Evolutionary conservation across 2,329 filamentous ascomycete genomes (phyloP).

Genomic region (Hymenoscyphus fraxineus): DNA sequence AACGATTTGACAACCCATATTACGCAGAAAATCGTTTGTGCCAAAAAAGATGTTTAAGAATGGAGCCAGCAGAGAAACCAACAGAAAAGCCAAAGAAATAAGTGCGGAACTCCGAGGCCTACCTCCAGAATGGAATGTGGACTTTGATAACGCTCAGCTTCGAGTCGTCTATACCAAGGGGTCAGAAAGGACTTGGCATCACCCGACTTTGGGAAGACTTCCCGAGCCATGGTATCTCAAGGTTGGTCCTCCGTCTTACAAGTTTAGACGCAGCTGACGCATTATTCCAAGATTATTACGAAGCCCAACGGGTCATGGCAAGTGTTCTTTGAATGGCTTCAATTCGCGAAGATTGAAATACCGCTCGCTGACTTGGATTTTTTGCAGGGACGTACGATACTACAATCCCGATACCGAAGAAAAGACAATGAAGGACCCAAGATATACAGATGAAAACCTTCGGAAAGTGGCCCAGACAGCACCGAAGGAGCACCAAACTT

Average conservation of each 20-base stretch:
- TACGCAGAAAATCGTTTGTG: not conserved
- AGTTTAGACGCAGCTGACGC: too few relatives aligned
- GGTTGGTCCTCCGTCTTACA: not conserved
- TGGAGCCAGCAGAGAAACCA: not conserved
- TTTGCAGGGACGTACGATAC: slow-evolving; percentile 11
- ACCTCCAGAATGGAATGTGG: slow-evolving; percentile 15
- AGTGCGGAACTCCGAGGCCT: slow-evolving; percentile 17
- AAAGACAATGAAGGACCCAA: slow-evolving; percentile 9
- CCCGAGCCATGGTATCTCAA: slow-evolving; percentile 21
- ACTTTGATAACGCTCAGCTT: slow-evolving; percentile 3
- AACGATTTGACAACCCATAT: not conserved
- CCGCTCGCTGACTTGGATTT: not conserved
- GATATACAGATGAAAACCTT: slow-evolving; percentile 10
- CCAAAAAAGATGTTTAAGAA: not conserved
- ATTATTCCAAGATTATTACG: slow-evolving; percentile 8
- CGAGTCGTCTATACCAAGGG: slow-evolving; percentile 15
- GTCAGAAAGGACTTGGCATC: slow-evolving; percentile 7
- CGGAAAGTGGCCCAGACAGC: not conserved
- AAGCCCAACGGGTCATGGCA: not conserved
- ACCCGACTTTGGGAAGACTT: slow-evolving; percentile 21
- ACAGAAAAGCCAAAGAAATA: slow-evolving; percentile 4
- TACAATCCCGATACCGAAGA: slow-evolving; percentile 16
- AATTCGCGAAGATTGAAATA: too few relatives aligned
- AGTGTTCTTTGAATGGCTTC: too few relatives aligned
- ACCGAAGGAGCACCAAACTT: slow-evolving; percentile 6